Evolutionary conservation across 495 filamentous ascomycete species (phyloP), one percentile per base, ranked within the genome.

Genomic region (Aspergillus affinis): DNA sequence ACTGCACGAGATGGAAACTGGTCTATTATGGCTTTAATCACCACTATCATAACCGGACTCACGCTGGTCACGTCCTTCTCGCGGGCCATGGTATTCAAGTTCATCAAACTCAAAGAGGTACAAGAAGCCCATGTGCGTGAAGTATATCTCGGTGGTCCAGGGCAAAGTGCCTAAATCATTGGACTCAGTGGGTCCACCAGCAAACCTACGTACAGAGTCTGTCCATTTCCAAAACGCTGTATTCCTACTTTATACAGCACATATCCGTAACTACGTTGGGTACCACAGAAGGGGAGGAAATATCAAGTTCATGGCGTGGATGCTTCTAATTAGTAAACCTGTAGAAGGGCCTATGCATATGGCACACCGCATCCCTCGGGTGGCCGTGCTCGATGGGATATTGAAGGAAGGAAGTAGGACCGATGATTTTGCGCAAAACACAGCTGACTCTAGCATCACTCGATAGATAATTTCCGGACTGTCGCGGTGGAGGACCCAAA

Each of bases 1-100:
- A 61, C 69, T 21, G 72, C 76, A 2, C 53, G 53, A 26, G 45
- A 30, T 27, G 58, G 58, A 15, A 30, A 50, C 15, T 60, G 58
- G 58, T 60, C 58, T 17, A 49, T 60, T 19, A 60, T 60, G 45
- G 51, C 58, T 44, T 49, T 60, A 30, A 18, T 60, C 4, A 55
- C 58, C 1, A 46, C 51, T 21, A 51, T 60, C 30, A 23, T 60
- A 45, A 55, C 51, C 44, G 45, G 44, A n/a, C 21, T 46, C 32
- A 30, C 49, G 48, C 45, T 53, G 51, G 23, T 46, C 6, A 45
- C 52, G 15, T 36, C 52, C 17, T 18, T 26, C 23, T 54, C 58
- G n/a, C 26, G 49, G n/a, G 30, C 51, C 2, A 18, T 60, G 8
- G 6, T 55, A 45, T 55, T 52, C 27, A 60, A 55, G 46, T 60